A percentile compares a stretch with the other conserved stretches of the same genome.
Evolutionary conservation across 2,329 filamentous ascomycete species (phyloP).

Genomic region (Calonectria pseudoreteaudii): DNA sequence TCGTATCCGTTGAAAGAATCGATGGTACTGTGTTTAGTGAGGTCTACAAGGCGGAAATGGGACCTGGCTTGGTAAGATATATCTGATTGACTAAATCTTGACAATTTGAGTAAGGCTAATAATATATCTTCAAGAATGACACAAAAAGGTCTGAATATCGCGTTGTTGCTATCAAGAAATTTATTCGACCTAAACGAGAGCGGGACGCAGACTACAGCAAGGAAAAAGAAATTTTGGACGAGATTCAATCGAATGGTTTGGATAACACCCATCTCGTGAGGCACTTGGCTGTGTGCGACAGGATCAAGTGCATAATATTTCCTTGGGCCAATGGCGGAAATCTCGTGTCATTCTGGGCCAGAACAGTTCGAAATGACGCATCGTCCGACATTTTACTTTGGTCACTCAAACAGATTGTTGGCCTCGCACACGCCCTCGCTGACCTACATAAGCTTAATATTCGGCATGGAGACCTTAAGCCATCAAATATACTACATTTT

Average conservation of each 20-base stretch:
- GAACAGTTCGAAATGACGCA: not conserved
- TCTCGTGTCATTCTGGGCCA: not conserved
- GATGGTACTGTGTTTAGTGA: not conserved
- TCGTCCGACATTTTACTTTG: not conserved
- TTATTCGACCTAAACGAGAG: not conserved
- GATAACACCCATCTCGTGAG: slow-evolving; percentile 10
- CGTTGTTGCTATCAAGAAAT: slow-evolving; percentile 9
- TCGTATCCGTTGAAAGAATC: not conserved
- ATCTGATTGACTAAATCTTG: not conserved
- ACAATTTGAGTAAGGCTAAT: not conserved
- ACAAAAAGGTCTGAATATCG: not conserved
- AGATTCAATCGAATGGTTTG: not conserved
- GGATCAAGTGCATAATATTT: slow-evolving; percentile 8
- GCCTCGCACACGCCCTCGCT: not conserved
- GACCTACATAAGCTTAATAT: slow-evolving; percentile 13
- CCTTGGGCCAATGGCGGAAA: slow-evolving; percentile 12
- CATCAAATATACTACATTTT: slow-evolving; percentile 28
- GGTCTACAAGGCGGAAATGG: not conserved
- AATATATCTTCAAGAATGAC: not conserved
- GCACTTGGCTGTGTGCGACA: slow-evolving; percentile 7
- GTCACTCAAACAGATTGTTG: slow-evolving; percentile 9
- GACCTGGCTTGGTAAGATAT: not conserved
- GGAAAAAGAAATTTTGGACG: not conserved
- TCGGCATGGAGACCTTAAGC: slow-evolving; percentile 32
- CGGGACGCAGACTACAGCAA: not conserved